A percentile compares a stretch with the other conserved stretches of the same genome.
Evolutionary conservation across 108 stramenopile genomes (phyloP).

Genomic region (Hondaea fermentalgiana): DNA sequence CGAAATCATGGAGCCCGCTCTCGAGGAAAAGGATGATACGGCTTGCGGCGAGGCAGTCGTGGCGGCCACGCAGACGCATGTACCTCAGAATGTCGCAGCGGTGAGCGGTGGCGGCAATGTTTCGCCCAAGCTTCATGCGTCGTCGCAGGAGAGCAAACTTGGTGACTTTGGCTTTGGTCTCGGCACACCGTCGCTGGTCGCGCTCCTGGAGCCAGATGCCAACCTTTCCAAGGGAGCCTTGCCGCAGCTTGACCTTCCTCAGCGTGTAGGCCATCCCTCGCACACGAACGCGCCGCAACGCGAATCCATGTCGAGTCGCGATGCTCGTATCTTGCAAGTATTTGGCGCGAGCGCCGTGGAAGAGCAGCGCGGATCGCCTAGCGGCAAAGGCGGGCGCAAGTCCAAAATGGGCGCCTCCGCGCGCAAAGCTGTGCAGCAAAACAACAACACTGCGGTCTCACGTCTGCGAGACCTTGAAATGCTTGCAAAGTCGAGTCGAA

Average conservation of each 20-base stretch:
- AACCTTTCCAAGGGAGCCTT: background rate
- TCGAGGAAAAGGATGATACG: background rate
- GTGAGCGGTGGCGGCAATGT: background rate
- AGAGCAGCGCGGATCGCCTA: background rate
- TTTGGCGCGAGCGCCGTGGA: background rate
- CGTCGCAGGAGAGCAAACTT: background rate
- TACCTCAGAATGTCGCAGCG: background rate
- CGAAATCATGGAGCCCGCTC: background rate
- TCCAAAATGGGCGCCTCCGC: background rate
- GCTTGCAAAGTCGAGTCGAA: background rate
- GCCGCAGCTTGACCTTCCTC: conserved; percentile 1
- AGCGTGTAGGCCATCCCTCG: background rate
- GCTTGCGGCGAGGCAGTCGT: background rate
- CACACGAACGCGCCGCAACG: background rate
- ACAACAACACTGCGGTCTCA: background rate
- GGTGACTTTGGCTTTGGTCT: background rate
- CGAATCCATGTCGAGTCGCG: background rate
- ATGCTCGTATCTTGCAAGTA: background rate
- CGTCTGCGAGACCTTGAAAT: background rate
- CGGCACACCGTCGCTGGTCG: background rate
- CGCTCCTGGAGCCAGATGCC: background rate
- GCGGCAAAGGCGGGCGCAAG: background rate
- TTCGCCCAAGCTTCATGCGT: background rate
- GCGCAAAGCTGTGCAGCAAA: background rate
- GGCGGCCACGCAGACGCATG: background rate